Base-by-base conservation (phyloP, 345 rosid species). In the Citrus trifoliata region DNA sequence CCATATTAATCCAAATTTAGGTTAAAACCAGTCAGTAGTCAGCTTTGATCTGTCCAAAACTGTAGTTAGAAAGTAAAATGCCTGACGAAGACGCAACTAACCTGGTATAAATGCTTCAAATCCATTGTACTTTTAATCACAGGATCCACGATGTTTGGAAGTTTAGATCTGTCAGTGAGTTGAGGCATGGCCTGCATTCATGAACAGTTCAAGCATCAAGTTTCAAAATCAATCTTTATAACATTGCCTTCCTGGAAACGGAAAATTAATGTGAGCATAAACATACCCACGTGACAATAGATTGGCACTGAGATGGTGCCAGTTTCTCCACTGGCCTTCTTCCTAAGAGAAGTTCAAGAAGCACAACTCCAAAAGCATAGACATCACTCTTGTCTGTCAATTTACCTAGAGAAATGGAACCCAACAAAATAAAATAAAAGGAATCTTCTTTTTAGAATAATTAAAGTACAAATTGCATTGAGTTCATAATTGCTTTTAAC, bases 351-450 rank as follows among this genome's bases (percentile, higher is more conserved):
- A 96, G 97, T 84, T 96, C 99, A 80, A 96, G 85, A 79, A 96
- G 97, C 84, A 96, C 99, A 33, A 96, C 92, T 55, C 99, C 99
- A 73, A 91, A 96, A 2, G 97, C 99, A 80, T 92, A 96, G 53
- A 96, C 99, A 71, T 96, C 99, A 27, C 99, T 96, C 89, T 96
- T 96, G 51, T 96, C 99, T 1, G 98, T 96, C 79, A 96, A 70
- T 78, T 88, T 89, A 61, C 99, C 99, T 96, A 78, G 59, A 56
- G 60, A 33, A n/a, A 69, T 71, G 22, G 58, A 51, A 51, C 2
- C 56, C 56, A 10, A 40, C 8, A 21, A 62, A 24, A 63, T 27
- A 63, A 68, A 8, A n/a, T 38, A 66, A 51, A 66, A 0, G 1
- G 4, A 30, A 69, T 30, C 51, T 13, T 73, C 6, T 19, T n/a